Evolutionary conservation across 495 filamentous ascomycete genomes (phyloP).

Genomic region (Trichoderma virens): DNA sequence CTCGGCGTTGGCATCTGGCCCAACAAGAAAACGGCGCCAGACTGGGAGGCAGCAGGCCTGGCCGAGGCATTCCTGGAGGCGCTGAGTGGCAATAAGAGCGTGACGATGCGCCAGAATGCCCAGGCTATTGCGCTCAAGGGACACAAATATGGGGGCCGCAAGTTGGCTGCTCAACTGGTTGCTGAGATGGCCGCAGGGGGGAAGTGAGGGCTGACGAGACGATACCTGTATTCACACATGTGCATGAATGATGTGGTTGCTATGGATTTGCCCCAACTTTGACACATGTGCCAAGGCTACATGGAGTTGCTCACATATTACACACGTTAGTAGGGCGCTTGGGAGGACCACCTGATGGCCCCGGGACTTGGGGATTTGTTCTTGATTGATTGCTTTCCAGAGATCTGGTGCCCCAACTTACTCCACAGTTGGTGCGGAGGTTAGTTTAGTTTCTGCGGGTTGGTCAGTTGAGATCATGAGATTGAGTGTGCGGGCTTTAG

Average conservation of each 20-base stretch:
- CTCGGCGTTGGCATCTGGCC: conserved; percentile 29
- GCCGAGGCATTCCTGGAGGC: background rate
- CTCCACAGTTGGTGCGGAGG: background rate
- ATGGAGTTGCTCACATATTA: background rate
- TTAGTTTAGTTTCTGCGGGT: background rate
- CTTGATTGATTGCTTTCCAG: background rate
- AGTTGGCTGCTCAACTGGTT: background rate
- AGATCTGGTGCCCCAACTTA: background rate
- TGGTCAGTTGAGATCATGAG: background rate
- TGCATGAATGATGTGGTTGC: too few species aligned
- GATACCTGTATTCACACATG: too few species aligned
- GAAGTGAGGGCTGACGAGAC: background rate
- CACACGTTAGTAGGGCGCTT: too few species aligned
- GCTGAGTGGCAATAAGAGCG: background rate
- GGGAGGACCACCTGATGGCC: background rate
- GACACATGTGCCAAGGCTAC: too few species aligned
- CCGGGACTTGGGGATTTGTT: background rate
- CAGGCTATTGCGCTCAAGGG: background rate
- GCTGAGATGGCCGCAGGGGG: background rate
- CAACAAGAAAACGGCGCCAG: background rate
- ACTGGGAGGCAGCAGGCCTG: background rate
- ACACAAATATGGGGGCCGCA: background rate
- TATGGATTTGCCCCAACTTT: too few species aligned
- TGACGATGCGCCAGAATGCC: background rate
- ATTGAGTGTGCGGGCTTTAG: too few species aligned